phyloP scores from a whole-genome alignment of 108 stramenopile genomes.

The Fragilaria crotonensis region DNA sequence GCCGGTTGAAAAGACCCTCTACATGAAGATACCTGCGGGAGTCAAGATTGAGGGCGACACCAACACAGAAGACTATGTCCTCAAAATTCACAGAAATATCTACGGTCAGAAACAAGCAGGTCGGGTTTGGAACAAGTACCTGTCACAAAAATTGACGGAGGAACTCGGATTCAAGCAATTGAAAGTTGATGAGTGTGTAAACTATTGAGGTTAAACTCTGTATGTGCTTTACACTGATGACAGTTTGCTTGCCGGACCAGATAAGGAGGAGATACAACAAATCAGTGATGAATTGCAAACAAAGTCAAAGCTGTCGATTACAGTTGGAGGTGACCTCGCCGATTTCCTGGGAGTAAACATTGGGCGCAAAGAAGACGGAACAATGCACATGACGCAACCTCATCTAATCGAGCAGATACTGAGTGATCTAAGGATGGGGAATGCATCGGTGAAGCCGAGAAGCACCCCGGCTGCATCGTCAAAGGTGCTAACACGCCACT shows the following conservation, averaged over 20 bases:
- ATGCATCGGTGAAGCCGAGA: not conserved
- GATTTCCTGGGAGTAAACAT: conserved; percentile 28
- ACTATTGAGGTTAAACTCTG: conserved; percentile 14
- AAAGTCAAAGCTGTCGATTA: not conserved
- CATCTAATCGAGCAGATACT: conserved; percentile 11
- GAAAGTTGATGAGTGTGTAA: conserved; percentile 32
- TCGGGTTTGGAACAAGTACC: not conserved
- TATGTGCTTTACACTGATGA: conserved; percentile 38
- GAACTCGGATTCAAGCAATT: conserved; percentile 20
- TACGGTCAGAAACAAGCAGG: conserved; percentile 22
- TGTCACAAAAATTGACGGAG: conserved; percentile 1
- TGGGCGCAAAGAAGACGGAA: conserved; percentile 1
- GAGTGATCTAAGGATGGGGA: not conserved
- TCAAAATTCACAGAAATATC: conserved; percentile 12
- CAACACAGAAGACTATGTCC: conserved; percentile 6
- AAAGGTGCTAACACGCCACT: not conserved
- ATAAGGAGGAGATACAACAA: not conserved
- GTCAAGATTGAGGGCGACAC: not conserved
- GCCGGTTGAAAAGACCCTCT: conserved; percentile 18
- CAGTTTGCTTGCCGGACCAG: not conserved
- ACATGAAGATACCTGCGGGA: conserved; percentile 29
- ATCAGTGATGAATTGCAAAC: not conserved
- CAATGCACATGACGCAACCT: conserved; percentile 16
- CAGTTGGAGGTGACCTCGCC: conserved; percentile 17
- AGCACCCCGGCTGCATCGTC: not conserved